Base-by-base conservation (phyloP, 148 eudicot species). In the Vaccinium macrocarpon region DNA sequence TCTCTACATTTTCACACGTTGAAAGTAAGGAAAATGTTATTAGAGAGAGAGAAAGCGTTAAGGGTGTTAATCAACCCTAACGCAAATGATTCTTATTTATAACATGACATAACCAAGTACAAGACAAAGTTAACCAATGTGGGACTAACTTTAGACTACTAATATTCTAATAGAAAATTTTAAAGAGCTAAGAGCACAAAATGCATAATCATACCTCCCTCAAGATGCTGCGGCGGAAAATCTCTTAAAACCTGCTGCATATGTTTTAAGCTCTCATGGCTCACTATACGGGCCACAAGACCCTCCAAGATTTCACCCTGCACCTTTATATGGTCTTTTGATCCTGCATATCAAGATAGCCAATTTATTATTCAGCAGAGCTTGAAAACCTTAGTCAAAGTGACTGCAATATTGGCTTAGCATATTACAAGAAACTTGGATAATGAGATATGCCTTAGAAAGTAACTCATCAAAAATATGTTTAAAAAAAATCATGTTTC, bases 241-340 rank as follows among this genome's bases (percentile, higher is more conserved):
- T 93, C 97, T 85, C 82, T 85, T 74, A 94, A 76, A 88, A 93
- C 95, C 84, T 91, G 94, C 87, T 92, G 92, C 97, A 96, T 91
- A 49, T 92, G 91, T 78, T 93, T 91, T 81, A 94, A 87, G 87
- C 99, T 94, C 72, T 91, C 93, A 85, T 87, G 92, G 89, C 94
- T 91, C 27, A 96, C 99, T 80, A 93, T 89, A 77, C 99, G 99
- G 88, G 98, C 97, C 84, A 96, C 99, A 83, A 96, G 97, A 85
- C 99, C 99, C 91, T 96, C 99, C 89, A 96, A 88, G 86, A 96
- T 94, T 90, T 96, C 99, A 57, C 99, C 99, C 84, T 96, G 99
- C 83, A 87, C 94, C 89, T 89, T 88, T 80, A 88, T 53, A 82
- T 96, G 99, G 90, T 96, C 94, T 81, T 89, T 92, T 29, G 98